Conservation (phyloP, 805 yeast species). For the Saccharomycopsis javanensis region DNA sequence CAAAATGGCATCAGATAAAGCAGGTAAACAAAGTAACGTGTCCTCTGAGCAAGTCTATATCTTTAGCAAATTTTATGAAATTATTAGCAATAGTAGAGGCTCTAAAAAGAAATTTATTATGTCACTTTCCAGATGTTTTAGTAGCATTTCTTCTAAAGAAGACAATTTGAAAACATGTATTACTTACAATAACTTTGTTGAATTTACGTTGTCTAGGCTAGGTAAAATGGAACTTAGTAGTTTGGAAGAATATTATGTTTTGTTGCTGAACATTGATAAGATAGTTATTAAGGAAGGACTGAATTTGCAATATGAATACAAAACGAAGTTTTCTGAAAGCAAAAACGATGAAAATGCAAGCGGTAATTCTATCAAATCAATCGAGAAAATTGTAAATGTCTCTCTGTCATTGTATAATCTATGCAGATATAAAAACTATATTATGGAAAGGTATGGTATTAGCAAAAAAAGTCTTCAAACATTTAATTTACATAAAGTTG, state of each 20-base stretch:
- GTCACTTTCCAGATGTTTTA: slow-evolving; percentile 27
- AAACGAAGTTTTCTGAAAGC: slow-evolving; percentile 8
- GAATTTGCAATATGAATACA: slow-evolving; percentile 25
- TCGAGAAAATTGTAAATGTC: slow-evolving; percentile 1
- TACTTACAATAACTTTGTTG: slow-evolving; percentile 24
- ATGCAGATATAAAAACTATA: slow-evolving; percentile 6
- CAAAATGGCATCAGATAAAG: slow-evolving; percentile 34
- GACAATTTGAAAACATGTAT: slow-evolving; percentile 19
- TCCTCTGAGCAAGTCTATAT: neutral
- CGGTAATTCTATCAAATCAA: neutral
- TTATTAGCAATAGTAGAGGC: slow-evolving; percentile 33
- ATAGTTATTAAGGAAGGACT: slow-evolving; percentile 34
- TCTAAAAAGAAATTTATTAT: slow-evolving; percentile 35
- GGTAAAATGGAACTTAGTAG: slow-evolving; percentile 31
- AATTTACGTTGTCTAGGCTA: slow-evolving; percentile 33
- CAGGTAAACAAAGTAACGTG: slow-evolving; percentile 23
- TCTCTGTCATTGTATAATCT: slow-evolving; percentile 5
- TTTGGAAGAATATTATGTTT: slow-evolving; percentile 41
- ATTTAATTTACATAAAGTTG: slow-evolving; percentile 11
- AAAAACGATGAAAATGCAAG: neutral
- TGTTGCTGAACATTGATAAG: slow-evolving; percentile 37
- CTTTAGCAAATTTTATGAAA: slow-evolving; percentile 32
- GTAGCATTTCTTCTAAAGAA: slow-evolving; percentile 23
- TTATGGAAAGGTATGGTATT: slow-evolving; percentile 5
- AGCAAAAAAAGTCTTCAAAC: neutral